These are phyloP conservation scores for Umbilicaria muhlenbergii DNA, from an alignment of 495 filamentous ascomycete species.

Conservation along the genomic window DNA sequence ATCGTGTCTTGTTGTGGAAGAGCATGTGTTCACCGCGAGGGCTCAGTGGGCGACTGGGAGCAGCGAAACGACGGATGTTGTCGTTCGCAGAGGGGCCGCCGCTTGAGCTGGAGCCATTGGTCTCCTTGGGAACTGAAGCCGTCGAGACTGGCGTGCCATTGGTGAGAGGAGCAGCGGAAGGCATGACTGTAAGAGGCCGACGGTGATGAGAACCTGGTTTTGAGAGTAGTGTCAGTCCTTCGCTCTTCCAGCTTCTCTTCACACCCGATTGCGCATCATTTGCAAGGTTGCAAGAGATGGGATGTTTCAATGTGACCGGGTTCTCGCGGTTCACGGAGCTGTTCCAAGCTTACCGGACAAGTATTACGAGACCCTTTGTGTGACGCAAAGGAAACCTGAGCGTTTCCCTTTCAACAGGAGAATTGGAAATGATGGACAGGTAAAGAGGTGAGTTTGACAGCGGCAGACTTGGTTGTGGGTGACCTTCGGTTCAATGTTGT, in stretches of 20 bases:
- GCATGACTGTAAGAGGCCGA: constrained; percentile 25
- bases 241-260: too few relatives aligned
- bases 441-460: background rate
- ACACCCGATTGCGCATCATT: background rate
- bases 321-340: too few relatives aligned
- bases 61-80: constrained; percentile 92
- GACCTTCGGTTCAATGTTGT: constrained; percentile 18
- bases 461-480: constrained; percentile 1
- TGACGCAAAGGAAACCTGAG: too few relatives aligned
- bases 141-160: constrained; percentile 4
- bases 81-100: constrained; percentile 62
- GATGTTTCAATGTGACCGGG: background rate
- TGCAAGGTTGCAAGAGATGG: background rate
- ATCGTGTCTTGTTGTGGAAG: constrained; percentile 98
- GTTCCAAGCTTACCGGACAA: background rate
- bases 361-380: background rate
- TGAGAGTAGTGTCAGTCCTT: background rate
- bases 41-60: constrained; percentile 83
- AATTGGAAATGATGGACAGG: background rate
- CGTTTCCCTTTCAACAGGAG: constrained; percentile 14
- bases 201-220: background rate
- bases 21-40: constrained; percentile 70
- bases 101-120: constrained; percentile 24
- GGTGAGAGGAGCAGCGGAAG: constrained; percentile 25
- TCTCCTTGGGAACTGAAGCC: constrained; percentile 14